Evolutionary conservation across 2,329 filamentous ascomycete genomes (phyloP).

Genomic region (Phaeoacremonium minimum): DNA sequence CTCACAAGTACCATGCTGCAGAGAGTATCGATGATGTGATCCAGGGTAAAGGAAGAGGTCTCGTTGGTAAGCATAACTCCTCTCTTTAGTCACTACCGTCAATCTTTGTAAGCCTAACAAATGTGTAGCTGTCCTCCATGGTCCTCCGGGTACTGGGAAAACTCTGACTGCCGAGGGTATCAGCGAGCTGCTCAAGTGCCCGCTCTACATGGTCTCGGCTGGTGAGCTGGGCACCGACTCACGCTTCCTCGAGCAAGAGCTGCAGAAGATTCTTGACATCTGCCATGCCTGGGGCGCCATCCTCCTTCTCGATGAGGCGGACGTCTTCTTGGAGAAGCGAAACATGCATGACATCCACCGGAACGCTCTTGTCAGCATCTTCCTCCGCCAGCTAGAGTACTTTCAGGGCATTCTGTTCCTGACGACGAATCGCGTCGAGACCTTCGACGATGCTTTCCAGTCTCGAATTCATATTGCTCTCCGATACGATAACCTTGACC

Average conservation of each 20-base stretch:
- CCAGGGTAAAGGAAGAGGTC: constrained; percentile 79
- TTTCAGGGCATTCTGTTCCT: constrained; percentile 89
- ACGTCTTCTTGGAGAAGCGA: constrained; percentile 79
- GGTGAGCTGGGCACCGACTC: constrained; percentile 80
- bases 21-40: constrained; percentile 81
- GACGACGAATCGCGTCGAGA: constrained; percentile 83
- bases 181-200: constrained; percentile 75
- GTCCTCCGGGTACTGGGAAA: constrained; percentile 83
- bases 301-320: constrained; percentile 78
- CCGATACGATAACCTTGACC: constrained; percentile 70
- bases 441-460: constrained; percentile 88
- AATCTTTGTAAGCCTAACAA: constrained; percentile 12
- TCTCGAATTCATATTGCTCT: constrained; percentile 83
- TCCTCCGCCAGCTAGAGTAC: constrained; percentile 82
- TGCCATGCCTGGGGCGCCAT: constrained; percentile 85
- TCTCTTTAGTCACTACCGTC: neutral
- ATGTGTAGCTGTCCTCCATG: constrained; percentile 63
- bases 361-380: constrained; percentile 82
- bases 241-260: constrained; percentile 65
- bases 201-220: constrained; percentile 77
- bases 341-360: constrained; percentile 80
- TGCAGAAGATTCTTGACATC: constrained; percentile 82
- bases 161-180: constrained; percentile 85
- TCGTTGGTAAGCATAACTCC: constrained; percentile 52
- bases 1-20: constrained; percentile 76